Base-by-base conservation (phyloP, 2,329 filamentous ascomycete genomes). In the Blumeria hordei region DNA sequence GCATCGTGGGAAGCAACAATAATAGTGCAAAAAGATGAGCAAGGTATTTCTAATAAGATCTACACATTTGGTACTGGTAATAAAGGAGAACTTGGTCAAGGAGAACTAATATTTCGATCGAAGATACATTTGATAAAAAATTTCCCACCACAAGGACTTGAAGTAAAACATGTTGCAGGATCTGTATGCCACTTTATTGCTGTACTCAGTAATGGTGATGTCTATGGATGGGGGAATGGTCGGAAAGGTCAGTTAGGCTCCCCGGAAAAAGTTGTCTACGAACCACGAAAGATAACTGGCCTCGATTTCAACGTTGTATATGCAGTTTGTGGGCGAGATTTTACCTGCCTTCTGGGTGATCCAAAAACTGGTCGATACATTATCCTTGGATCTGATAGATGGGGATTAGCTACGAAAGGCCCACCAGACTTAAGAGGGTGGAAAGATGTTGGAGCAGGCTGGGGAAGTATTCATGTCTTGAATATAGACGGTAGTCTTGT, bases 161-260 rank as follows among this genome's bases (percentile, higher is more conserved):
- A 71, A n/a, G 66, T 94, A 3, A 67, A 76, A 1, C 75, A 82
- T 56, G 64, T 95, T 32, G 71, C 81, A 1, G 83, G 85, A 10
- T 79, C 84, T 35, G 83, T 94, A 72, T 79, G 78, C 21, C 92
- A 98, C 64, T 78, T 80, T 0, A 76, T 93, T 14, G 78, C 71
- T 1, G 75, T 95, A 0, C 68, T 94, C 3, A 75, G 75, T 45
- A 82, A 83, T 64, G 90, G 88, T 0, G 74, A 83, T 14, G 80
- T 81, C 1, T 94, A 84, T 65, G 88, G 87, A 2, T 96, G 90
- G 90, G 92, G 92, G 0, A 85, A 80, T 62, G 82, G 84, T 12
- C 76, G 87, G 28, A 92, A 94, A 64, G 85, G 85, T 0, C 90
- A 98, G 65, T 69, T 94, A 0, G 88, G 88, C 0, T 67, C 70